Evolutionary conservation across 257 asterid genomes (phyloP).

Genomic region (Coffea eugenioides): DNA sequence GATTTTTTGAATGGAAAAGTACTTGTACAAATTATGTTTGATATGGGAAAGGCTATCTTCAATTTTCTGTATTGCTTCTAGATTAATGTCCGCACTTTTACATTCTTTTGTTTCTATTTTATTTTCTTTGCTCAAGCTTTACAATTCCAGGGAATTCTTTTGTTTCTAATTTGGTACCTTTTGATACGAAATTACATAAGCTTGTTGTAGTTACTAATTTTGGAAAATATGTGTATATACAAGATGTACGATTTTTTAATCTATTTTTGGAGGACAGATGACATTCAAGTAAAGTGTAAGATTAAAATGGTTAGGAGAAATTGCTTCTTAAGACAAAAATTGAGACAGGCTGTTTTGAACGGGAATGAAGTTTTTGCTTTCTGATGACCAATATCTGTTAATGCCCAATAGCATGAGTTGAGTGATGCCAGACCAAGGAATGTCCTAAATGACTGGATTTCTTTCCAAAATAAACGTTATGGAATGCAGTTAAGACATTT

Average conservation of each 20-base stretch:
- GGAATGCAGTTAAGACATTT: not conserved
- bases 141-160: not conserved
- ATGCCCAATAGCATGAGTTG: not conserved
- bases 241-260: not conserved
- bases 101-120: not conserved
- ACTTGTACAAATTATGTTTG: not conserved
- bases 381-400: not conserved
- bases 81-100: not conserved
- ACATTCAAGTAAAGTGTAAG: not conserved
- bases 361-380: not conserved
- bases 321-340: not conserved
- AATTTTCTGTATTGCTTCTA: not conserved
- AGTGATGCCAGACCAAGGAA: not conserved
- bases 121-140: not conserved
- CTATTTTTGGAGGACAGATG: not conserved
- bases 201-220: not conserved
- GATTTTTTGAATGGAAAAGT: not conserved
- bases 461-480: not conserved
- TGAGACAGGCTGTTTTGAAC: not conserved
- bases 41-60: not conserved
- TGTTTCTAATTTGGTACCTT: not conserved
- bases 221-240: not conserved
- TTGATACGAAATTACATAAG: not conserved
- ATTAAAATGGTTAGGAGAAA: not conserved
- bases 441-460: not conserved